These are phyloP conservation scores for Coffea eugenioides DNA, from an alignment of 257 asterid species.

Conservation along the genomic window DNA sequence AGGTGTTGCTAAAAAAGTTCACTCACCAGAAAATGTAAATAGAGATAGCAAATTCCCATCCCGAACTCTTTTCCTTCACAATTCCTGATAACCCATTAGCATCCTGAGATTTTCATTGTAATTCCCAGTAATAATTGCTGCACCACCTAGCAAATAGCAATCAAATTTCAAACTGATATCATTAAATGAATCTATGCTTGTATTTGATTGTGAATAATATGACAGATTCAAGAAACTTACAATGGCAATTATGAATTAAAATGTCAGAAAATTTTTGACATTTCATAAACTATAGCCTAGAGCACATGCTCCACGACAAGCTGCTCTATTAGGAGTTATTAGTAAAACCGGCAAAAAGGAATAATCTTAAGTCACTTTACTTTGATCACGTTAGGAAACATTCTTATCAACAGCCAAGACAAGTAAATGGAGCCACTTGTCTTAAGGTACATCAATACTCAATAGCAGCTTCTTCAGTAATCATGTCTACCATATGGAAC, in stretches of 20 bases:
- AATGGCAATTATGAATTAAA: background rate
- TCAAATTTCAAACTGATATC: background rate
- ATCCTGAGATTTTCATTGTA: slow-evolving; percentile 1
- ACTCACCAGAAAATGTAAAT: background rate
- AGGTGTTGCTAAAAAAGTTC: background rate
- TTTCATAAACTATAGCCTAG: background rate
- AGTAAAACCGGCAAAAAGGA: background rate
- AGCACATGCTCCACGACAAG: background rate
- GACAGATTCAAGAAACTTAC: background rate
- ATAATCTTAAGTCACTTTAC: background rate
- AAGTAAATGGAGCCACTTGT: background rate
- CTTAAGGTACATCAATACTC: background rate
- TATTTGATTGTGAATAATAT: no score
- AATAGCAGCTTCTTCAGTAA: background rate
- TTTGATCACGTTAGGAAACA: background rate
- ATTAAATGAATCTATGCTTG: background rate
- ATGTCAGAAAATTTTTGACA: background rate
- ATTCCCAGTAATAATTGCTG: background rate
- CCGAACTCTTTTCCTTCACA: background rate
- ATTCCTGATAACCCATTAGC: background rate
- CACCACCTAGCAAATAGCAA: background rate
- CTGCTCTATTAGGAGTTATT: background rate
- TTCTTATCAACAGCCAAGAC: background rate
- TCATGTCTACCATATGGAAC: background rate
- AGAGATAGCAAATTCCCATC: background rate